A percentile compares a stretch with the other conserved stretches of the same genome.
phyloP scores from a whole-genome alignment of 148 eudicot species.

The Nepenthes mirabilis region DNA sequence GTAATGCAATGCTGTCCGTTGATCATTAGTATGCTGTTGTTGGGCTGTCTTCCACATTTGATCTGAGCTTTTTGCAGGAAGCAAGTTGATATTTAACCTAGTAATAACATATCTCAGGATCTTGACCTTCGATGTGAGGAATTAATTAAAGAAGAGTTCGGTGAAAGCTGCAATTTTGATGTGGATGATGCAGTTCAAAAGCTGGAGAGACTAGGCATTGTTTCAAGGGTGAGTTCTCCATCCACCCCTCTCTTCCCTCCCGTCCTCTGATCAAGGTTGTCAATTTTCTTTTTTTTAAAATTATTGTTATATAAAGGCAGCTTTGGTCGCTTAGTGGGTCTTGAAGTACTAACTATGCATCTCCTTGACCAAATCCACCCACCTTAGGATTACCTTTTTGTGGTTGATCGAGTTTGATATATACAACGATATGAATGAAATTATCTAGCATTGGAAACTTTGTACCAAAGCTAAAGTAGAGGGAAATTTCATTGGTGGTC shows the following conservation, averaged over 20 bases:
- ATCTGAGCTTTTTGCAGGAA: neutral
- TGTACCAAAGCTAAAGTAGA: no score
- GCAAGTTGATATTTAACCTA: neutral
- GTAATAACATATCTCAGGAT: slow-evolving; percentile 42
- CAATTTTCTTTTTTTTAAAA: no score
- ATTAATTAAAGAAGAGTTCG: slow-evolving; percentile 80
- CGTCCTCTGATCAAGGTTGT: no score
- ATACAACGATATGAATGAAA: no score
- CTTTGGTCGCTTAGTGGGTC: no score
- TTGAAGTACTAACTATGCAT: no score
- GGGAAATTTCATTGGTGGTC: no score
- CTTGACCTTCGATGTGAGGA: slow-evolving; percentile 80
- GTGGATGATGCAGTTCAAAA: slow-evolving; percentile 90
- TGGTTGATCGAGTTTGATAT: no score
- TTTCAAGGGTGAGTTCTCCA: slow-evolving; percentile 54
- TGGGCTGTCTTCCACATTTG: neutral
- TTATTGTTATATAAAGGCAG: no score
- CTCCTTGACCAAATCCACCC: no score
- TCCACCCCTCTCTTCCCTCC: slow-evolving; percentile 2
- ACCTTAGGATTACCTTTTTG: no score
- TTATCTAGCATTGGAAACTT: no score
- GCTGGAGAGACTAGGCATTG: slow-evolving; percentile 81
- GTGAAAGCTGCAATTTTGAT: slow-evolving; percentile 70
- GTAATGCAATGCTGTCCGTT: slow-evolving; percentile 15
- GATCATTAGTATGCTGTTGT: neutral